These are phyloP conservation scores for Acorus calamus DNA, from an alignment of 106 monocot species.

Conservation along the genomic window DNA sequence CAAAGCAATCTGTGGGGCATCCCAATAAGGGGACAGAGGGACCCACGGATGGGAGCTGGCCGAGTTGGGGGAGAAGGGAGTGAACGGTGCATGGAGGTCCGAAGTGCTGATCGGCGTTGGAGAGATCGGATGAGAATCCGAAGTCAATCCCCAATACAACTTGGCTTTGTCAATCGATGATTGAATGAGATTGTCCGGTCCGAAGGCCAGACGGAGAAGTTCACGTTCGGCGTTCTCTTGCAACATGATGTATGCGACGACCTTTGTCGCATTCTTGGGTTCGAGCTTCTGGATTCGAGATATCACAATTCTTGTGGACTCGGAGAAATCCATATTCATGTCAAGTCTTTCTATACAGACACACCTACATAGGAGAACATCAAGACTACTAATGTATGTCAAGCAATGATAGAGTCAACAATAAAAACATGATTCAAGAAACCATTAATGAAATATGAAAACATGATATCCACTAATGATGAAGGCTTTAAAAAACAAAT, in stretches of 20 bases:
- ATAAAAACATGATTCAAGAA: too few relatives aligned
- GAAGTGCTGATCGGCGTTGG: neutral
- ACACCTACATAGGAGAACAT: too few relatives aligned
- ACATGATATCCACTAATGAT: too few relatives aligned
- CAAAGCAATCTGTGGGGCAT: neutral
- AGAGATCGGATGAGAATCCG: conserved; percentile 1
- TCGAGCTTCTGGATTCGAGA: conserved; percentile 38
- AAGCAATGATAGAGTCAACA: too few relatives aligned
- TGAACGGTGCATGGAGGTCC: conserved; percentile 2
- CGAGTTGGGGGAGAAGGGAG: conserved; percentile 18
- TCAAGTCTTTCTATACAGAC: too few relatives aligned
- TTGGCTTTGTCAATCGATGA: conserved; percentile 47
- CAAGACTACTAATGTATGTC: too few relatives aligned
- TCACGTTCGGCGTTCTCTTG: conserved; percentile 33
- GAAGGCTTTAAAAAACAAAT: too few relatives aligned
- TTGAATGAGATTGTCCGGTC: conserved; percentile 28
- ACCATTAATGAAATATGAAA: too few relatives aligned
- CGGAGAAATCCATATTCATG: conserved; percentile 36
- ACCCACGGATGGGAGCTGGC: neutral
- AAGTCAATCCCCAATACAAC: conserved; percentile 10
- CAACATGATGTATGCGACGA: conserved; percentile 46
- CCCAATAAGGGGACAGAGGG: conserved; percentile 10
- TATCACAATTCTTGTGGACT: conserved; percentile 36
- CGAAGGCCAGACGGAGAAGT: conserved; percentile 44
- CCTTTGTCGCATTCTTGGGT: conserved; percentile 40